Evolutionary conservation across 495 filamentous ascomycete species (phyloP).

Genomic region (Haplographium delicatum): DNA sequence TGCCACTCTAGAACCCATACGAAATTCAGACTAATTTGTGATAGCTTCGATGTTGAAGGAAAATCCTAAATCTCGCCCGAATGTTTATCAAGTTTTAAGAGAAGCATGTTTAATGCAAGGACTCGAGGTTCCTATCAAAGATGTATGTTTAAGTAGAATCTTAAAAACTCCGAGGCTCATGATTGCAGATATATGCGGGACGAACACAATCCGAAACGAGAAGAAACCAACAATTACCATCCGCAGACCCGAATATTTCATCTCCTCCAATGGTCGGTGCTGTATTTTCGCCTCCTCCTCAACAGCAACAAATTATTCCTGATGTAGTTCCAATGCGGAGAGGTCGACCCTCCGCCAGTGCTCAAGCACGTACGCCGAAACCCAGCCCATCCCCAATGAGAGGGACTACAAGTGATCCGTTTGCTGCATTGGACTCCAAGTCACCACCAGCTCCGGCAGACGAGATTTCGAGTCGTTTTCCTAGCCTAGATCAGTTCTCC

Average conservation of each 20-base stretch:
- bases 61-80: slow-evolving; percentile 74
- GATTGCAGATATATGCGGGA: slow-evolving; percentile 71
- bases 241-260: slow-evolving; percentile 33
- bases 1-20: slow-evolving; percentile 5
- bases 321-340: slow-evolving; percentile 94
- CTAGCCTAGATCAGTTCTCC: slow-evolving; percentile 88
- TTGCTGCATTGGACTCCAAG: slow-evolving; percentile 76
- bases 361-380: slow-evolving; percentile 39
- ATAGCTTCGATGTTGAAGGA: slow-evolving; percentile 90
- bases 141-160: slow-evolving; percentile 52
- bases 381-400: slow-evolving; percentile 72
- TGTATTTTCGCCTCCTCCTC: slow-evolving; percentile 59
- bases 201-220: slow-evolving; percentile 48
- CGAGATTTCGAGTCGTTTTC: slow-evolving; percentile 80
- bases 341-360: slow-evolving; percentile 64
- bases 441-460: slow-evolving; percentile 51
- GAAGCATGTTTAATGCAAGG: slow-evolving; percentile 88
- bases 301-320: slow-evolving; percentile 68
- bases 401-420: slow-evolving; percentile 73
- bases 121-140: slow-evolving; percentile 82
- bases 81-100: slow-evolving; percentile 85
- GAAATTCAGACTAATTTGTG: slow-evolving; percentile 31
- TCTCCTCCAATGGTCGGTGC: slow-evolving; percentile 64
- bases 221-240: slow-evolving; percentile 56
- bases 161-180: slow-evolving; percentile 20